Conservation (phyloP, 768 basidiomycete species). For the Leccinum variicolor region DNA sequence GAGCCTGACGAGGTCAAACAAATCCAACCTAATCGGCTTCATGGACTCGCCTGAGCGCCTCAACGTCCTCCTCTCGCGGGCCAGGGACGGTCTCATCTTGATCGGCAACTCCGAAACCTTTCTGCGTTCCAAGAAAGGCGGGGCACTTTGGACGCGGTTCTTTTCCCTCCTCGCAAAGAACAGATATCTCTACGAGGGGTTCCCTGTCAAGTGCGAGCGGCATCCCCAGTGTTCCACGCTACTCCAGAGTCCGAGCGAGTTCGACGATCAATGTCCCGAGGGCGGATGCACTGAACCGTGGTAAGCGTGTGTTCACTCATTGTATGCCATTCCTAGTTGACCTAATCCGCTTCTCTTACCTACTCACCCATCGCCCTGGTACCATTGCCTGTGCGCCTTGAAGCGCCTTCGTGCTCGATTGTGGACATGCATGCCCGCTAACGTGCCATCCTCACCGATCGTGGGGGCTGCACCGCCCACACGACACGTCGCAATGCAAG, state of each 20-base stretch:
- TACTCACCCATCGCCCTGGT: no score
- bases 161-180: constrained; percentile 3
- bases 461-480: constrained; percentile 30
- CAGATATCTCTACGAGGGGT: constrained; percentile 21
- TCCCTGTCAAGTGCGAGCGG: constrained; percentile 54
- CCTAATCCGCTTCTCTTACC: no score
- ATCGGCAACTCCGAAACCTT: constrained; percentile 49
- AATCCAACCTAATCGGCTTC: constrained; percentile 57
- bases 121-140: constrained; percentile 6
- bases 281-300: constrained; percentile 61
- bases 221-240: constrained; percentile 42
- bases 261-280: constrained; percentile 51
- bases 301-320: constrained; percentile 31
- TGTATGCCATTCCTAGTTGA: no score
- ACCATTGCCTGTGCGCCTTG: background rate
- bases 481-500: constrained; percentile 39
- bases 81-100: constrained; percentile 60
- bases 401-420: constrained; percentile 10
- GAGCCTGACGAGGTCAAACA: constrained; percentile 60
- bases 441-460: constrained; percentile 55
- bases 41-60: constrained; percentile 67
- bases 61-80: constrained; percentile 68
- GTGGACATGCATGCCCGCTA: constrained; percentile 48
- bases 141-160: constrained; percentile 8
- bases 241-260: constrained; percentile 42